Conservation (phyloP, 192 early-diverging fungal genomes). For the Backusella luteola region DNA sequence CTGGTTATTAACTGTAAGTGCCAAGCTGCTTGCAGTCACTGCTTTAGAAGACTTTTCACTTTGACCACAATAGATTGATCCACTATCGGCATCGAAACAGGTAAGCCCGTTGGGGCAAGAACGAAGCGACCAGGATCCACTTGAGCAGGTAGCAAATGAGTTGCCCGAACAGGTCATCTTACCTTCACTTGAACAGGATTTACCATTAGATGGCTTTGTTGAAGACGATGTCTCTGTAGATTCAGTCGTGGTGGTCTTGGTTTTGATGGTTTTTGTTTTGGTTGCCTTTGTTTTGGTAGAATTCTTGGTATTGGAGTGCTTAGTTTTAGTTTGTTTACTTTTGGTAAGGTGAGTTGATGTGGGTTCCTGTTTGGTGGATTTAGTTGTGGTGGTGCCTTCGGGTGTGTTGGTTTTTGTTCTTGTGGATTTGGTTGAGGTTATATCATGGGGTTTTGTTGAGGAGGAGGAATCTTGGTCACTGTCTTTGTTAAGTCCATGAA, state of each 20-base stretch:
- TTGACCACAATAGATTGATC: slow-evolving; percentile 41
- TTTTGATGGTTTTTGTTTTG: slow-evolving; percentile 17
- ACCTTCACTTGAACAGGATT: slow-evolving; percentile 32
- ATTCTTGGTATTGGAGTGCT: background rate
- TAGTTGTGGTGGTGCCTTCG: background rate
- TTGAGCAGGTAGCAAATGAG: slow-evolving; percentile 43
- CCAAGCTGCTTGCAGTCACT: background rate
- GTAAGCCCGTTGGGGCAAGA: slow-evolving; percentile 42
- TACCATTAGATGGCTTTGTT: slow-evolving; percentile 42
- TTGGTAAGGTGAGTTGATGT: background rate
- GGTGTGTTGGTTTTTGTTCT: background rate
- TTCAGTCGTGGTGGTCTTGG: slow-evolving; percentile 9
- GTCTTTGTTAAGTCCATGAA: background rate
- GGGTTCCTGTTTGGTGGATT: background rate
- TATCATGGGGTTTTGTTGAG: background rate
- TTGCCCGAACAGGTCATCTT: slow-evolving; percentile 44
- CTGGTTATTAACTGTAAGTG: background rate
- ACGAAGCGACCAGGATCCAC: slow-evolving; percentile 43
- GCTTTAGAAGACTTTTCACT: slow-evolving; percentile 4
- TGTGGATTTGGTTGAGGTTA: background rate
- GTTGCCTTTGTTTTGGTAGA: slow-evolving; percentile 6
- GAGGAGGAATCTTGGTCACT: background rate
- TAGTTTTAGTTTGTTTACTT: background rate
- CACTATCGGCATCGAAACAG: slow-evolving; percentile 42
- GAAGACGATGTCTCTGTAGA: slow-evolving; percentile 26